These are phyloP conservation scores for Entomortierella parvispora DNA, from an alignment of 192 early-diverging fungal genomes.

Conservation along the genomic window DNA sequence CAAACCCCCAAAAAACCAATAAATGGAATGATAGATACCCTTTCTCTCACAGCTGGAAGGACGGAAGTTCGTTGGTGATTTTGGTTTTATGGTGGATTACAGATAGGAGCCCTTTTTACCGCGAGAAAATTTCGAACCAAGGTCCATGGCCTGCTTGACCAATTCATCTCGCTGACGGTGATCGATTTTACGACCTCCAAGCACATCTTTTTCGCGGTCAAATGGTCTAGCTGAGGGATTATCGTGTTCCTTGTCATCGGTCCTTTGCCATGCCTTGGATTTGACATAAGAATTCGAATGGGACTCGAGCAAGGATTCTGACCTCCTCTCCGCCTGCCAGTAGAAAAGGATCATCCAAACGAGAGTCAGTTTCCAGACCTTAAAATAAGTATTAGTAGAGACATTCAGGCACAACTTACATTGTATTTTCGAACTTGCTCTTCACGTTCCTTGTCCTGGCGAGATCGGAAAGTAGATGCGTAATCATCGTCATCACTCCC, in stretches of 20 bases:
- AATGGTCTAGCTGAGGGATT: slow-evolving; percentile 63
- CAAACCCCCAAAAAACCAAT: background rate
- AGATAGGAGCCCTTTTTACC: slow-evolving; percentile 58
- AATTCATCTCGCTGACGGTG: slow-evolving; percentile 56
- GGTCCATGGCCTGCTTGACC: slow-evolving; percentile 53
- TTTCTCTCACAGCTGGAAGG: background rate
- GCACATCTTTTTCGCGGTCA: slow-evolving; percentile 67
- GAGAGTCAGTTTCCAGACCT: background rate
- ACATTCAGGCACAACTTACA: background rate
- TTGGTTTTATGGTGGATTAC: slow-evolving; percentile 23
- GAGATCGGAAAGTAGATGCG: background rate
- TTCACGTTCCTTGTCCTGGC: slow-evolving; percentile 33
- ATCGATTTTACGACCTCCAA: slow-evolving; percentile 58
- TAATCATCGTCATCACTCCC: slow-evolving; percentile 26
- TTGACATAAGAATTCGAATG: slow-evolving; percentile 55
- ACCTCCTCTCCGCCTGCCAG: slow-evolving; percentile 54
- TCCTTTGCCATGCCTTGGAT: slow-evolving; percentile 51
- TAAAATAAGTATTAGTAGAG: no score
- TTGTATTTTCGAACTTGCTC: slow-evolving; percentile 44
- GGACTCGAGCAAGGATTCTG: slow-evolving; percentile 54
- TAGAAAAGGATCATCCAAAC: background rate
- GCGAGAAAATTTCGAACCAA: slow-evolving; percentile 61
- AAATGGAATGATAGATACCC: slow-evolving; percentile 26
- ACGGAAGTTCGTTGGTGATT: background rate
- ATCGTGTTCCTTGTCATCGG: slow-evolving; percentile 48